Base-by-base conservation (phyloP, 768 basidiomycete species). In the Multifurca ochricompacta region DNA sequence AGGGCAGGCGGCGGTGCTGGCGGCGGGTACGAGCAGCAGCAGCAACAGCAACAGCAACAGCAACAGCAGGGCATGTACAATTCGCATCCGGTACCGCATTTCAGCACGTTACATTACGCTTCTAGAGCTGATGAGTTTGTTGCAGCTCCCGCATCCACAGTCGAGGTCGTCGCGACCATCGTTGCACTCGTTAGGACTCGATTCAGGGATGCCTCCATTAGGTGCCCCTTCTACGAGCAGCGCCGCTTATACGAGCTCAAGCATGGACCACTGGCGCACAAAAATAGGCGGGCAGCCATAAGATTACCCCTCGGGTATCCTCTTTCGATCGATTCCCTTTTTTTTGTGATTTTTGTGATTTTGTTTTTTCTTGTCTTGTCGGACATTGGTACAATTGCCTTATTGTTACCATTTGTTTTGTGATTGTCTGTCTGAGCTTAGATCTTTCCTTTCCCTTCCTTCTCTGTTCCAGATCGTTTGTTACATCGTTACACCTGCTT, bases 11-110 rank as follows among this genome's bases (percentile, higher is more conserved):
- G 53, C n/a, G 53, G 55, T 41, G 45, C 32, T 37, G 55, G 45
- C 6, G 37, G 53, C n/a, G 53, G 56, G 43, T 58, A 56, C 35
- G 56, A 58, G 11, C 56, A 58, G n/a, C n/a, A n/a, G n/a, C n/a
- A 21, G 35, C 46, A 14, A 46, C 18, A n/a, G n/a, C n/a, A 58
- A 7, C 56, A 58, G n/a, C n/a, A n/a, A n/a, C n/a, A 21, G 35
- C 46, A 14, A 46, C 18, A n/a, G n/a, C n/a, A n/a, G n/a, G n/a
- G n/a, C 39, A 31, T 58, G 10, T 56, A 49, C 23, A 28, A 27
- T 37, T 55, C 54, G 23, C 58, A 59, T 51, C 48, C 54, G 48
- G 53, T 59, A 21, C 54, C 25, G 19, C 21, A 51, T 46, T 31
- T 42, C 48, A 36, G 25, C 46, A 32, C 43, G 21, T 35, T 44